phyloP scores from a whole-genome alignment of 2,329 filamentous ascomycete species.

The Coniochaeta sp. region DNA sequence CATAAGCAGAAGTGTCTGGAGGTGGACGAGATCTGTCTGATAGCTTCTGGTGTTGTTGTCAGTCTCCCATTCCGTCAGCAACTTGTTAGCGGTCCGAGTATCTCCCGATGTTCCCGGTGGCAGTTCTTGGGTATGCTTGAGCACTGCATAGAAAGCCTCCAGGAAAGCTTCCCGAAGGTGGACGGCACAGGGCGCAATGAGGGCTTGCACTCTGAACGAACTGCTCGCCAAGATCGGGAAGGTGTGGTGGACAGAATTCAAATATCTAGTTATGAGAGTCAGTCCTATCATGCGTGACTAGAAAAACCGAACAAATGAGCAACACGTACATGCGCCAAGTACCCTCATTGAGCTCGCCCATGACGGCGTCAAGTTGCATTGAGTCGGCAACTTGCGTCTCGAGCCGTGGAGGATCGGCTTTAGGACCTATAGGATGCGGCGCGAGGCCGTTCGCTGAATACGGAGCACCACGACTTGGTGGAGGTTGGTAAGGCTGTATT shows the following conservation, averaged over 20 bases:
- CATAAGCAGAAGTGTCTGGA: slow-evolving; percentile 61
- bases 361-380: slow-evolving; percentile 14
- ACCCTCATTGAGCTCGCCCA: not conserved
- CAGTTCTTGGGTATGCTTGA: slow-evolving; percentile 40
- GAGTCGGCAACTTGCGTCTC: slow-evolving; percentile 18
- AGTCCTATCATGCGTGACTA: not conserved
- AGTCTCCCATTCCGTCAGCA: slow-evolving; percentile 46
- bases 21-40: slow-evolving; percentile 46
- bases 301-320: not conserved
- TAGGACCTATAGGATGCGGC: slow-evolving; percentile 34
- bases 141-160: slow-evolving; percentile 52
- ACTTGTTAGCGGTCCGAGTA: slow-evolving; percentile 34
- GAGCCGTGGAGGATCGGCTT: slow-evolving; percentile 15
- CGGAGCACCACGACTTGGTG: not conserved
- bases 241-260: slow-evolving; percentile 56
- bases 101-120: slow-evolving; percentile 30
- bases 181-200: slow-evolving; percentile 48
- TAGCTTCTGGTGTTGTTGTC: slow-evolving; percentile 27
- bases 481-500: slow-evolving; percentile 29
- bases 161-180: slow-evolving; percentile 57
- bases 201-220: slow-evolving; percentile 46
- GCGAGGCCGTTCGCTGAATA: slow-evolving; percentile 36
- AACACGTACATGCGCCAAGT: not conserved
- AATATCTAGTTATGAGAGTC: slow-evolving; percentile 39
- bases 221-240: slow-evolving; percentile 58